Percentiles rank a stretch among this genome's conserved stretches.
phyloP scores from a whole-genome alignment of 2,329 filamentous ascomycete species.

The Neopestalotiopsis sp. region DNA sequence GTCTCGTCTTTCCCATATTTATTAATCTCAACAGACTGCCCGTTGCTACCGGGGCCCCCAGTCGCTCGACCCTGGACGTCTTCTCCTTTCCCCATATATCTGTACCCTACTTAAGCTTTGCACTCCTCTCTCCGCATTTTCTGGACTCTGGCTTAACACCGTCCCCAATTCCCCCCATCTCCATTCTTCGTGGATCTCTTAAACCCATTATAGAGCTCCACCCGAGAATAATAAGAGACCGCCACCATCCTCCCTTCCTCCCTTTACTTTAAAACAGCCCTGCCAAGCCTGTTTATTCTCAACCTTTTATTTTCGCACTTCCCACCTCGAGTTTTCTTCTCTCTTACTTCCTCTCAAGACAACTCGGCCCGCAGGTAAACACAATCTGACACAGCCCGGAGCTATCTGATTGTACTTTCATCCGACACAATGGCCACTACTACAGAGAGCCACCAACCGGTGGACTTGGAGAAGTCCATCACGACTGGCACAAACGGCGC shows the following conservation, averaged over 20 bases:
- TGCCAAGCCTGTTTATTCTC: neutral
- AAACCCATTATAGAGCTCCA: conserved; percentile 14
- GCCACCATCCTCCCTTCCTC: neutral
- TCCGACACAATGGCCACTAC: conserved; percentile 26
- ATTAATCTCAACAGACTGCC: conserved; percentile 9
- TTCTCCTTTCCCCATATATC: conserved; percentile 11
- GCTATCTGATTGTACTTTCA: no score
- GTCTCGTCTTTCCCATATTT: conserved; percentile 9
- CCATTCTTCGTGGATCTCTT: conserved; percentile 9
- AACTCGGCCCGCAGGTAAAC: neutral
- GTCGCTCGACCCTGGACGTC: neutral
- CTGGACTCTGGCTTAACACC: neutral
- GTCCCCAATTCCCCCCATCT: neutral
- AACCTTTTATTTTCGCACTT: neutral
- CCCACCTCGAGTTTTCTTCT: neutral
- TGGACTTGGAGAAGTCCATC: conserved; percentile 23
- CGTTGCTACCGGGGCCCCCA: conserved; percentile 9
- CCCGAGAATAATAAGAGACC: conserved; percentile 6
- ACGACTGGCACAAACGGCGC: conserved; percentile 16
- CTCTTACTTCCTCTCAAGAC: neutral
- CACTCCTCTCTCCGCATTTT: conserved; percentile 16
- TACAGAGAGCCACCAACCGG: neutral
- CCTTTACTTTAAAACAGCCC: neutral
- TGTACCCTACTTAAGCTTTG: conserved; percentile 14
- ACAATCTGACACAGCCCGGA: neutral